A percentile compares a stretch with the other conserved stretches of the same genome.
These are phyloP conservation scores for Ascodesmis nigricans DNA, from an alignment of 495 filamentous ascomycete genomes.

Conservation along the genomic window DNA sequence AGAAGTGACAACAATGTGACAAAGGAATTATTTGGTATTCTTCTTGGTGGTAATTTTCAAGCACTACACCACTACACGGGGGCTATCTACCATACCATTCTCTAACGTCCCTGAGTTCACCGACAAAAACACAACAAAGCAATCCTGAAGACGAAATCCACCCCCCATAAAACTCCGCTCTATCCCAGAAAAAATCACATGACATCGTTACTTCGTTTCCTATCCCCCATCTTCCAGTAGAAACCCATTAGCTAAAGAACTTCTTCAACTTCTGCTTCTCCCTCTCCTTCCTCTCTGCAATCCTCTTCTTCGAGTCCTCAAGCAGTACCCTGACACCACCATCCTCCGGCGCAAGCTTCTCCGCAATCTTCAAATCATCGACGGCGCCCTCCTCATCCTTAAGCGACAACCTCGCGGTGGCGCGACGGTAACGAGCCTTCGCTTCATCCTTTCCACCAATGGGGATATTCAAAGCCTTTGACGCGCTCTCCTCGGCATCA, in stretches of 20 bases:
- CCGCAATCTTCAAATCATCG: conserved; percentile 52
- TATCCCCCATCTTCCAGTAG: too few relatives aligned
- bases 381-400: conserved; percentile 77
- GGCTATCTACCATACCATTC: too few relatives aligned
- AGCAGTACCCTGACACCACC: conserved; percentile 54
- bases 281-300: conserved; percentile 51
- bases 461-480: conserved; percentile 46
- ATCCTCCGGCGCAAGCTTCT: conserved; percentile 54
- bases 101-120: too few relatives aligned
- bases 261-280: conserved; percentile 78
- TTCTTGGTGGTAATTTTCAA: too few relatives aligned
- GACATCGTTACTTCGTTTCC: too few relatives aligned
- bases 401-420: conserved; percentile 42
- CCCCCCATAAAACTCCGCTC: too few relatives aligned
- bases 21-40: too few relatives aligned
- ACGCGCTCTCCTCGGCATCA: conserved; percentile 46
- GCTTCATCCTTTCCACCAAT: conserved; percentile 47
- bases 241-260: conserved; percentile 54
- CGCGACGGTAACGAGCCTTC: conserved; percentile 73
- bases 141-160: too few relatives aligned
- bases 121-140: too few relatives aligned
- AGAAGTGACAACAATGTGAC: too few relatives aligned
- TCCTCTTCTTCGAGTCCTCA: conserved; percentile 47
- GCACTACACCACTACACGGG: too few relatives aligned
- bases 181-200: too few relatives aligned